Evolutionary conservation across 192 early-diverging fungal species (phyloP).

Genomic region (Coemansia sp.): DNA sequence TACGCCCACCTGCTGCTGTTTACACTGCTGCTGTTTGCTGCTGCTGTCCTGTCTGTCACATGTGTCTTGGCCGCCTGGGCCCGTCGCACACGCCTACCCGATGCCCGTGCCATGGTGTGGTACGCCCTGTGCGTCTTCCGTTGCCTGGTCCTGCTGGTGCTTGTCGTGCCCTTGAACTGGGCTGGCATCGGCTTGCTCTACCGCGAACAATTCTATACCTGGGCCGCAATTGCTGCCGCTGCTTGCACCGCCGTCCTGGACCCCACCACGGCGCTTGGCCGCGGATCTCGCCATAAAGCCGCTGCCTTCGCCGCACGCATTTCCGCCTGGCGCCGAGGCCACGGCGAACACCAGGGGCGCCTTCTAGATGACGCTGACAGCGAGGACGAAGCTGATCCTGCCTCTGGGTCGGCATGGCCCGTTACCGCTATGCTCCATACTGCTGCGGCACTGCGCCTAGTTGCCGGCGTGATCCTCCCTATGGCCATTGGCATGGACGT

Average conservation of each 20-base stretch:
- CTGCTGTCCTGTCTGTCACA: constrained; percentile 16
- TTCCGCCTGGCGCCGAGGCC: neutral
- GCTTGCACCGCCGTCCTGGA: constrained; percentile 29
- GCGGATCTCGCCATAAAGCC: constrained; percentile 8
- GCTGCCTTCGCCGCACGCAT: neutral
- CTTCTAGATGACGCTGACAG: constrained; percentile 4
- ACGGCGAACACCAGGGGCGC: constrained; percentile 4
- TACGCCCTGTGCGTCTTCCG: constrained; percentile 29
- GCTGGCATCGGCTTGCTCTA: constrained; percentile 29
- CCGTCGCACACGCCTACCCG: constrained; percentile 15
- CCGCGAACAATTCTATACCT: constrained; percentile 33
- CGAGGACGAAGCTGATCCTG: neutral
- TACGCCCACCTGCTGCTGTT: constrained; percentile 32
- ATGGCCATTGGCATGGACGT: constrained; percentile 27
- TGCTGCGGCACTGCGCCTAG: constrained; percentile 13
- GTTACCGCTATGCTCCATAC: neutral
- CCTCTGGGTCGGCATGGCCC: neutral
- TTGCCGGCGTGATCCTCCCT: constrained; percentile 18
- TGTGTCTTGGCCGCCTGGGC: constrained; percentile 27
- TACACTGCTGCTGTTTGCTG: constrained; percentile 25
- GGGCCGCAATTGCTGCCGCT: constrained; percentile 22
- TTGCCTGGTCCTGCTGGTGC: constrained; percentile 18
- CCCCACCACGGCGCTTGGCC: constrained; percentile 7
- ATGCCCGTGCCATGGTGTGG: constrained; percentile 22
- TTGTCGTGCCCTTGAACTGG: constrained; percentile 33